These are phyloP conservation scores for Mycena sp. DNA, from an alignment of 1,284 basidiomycete genomes.

Conservation along the genomic window DNA sequence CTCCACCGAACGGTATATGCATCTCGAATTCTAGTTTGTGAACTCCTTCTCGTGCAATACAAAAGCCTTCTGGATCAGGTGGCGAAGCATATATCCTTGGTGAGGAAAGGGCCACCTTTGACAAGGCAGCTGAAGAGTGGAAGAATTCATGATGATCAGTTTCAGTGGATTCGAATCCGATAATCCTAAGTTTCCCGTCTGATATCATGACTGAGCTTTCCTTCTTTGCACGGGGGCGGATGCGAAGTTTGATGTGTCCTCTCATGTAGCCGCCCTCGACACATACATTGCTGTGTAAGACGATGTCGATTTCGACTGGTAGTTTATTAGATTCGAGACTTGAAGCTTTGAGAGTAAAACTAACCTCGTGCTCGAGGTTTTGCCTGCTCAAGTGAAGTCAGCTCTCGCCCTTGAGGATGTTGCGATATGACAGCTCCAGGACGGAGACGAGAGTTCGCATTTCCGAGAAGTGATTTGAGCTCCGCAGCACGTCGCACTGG, in stretches of 20 bases:
- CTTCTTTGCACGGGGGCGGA: constrained; percentile 68
- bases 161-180: constrained; percentile 86
- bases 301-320: constrained; percentile 82
- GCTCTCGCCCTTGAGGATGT: constrained; percentile 32
- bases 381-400: constrained; percentile 67
- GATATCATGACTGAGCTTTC: constrained; percentile 75
- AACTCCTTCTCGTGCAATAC: constrained; percentile 70
- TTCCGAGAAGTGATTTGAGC: constrained; percentile 68
- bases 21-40: constrained; percentile 86
- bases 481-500: constrained; percentile 61
- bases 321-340: neutral
- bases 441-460: constrained; percentile 63
- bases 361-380: constrained; percentile 66
- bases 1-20: constrained; percentile 72
- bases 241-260: constrained; percentile 78
- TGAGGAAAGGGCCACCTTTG: constrained; percentile 58
- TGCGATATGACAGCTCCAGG: constrained; percentile 58
- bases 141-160: constrained; percentile 87
- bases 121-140: constrained; percentile 91
- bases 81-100: constrained; percentile 59
- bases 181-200: constrained; percentile 84
- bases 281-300: constrained; percentile 79
- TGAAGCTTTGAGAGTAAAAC: neutral
- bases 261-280: constrained; percentile 86
- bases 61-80: constrained; percentile 79